phyloP scores from a whole-genome alignment of 2,329 filamentous ascomycete genomes.

The Knufia fluminis region DNA sequence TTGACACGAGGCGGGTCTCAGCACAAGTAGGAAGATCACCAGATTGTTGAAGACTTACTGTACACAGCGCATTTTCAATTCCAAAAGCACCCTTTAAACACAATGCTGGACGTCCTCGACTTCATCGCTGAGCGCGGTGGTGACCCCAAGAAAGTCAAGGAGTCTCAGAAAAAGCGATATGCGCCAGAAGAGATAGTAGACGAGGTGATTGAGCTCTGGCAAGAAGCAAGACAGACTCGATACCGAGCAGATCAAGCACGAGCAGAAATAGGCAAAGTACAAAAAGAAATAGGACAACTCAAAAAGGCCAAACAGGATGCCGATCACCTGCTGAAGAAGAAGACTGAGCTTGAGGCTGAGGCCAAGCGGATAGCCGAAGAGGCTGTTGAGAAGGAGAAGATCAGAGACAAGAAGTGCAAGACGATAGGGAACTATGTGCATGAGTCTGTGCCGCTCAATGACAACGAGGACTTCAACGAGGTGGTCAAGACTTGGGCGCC shows the following conservation, averaged over 20 bases:
- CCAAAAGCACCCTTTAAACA: background rate
- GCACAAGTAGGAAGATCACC: background rate
- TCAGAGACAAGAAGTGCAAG: slow-evolving; percentile 68
- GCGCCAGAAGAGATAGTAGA: slow-evolving; percentile 79
- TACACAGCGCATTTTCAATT: background rate
- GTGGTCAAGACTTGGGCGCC: slow-evolving; percentile 72
- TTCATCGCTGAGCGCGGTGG: slow-evolving; percentile 78
- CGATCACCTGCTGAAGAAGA: slow-evolving; percentile 67
- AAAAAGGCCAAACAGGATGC: slow-evolving; percentile 94
- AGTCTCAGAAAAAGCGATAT: slow-evolving; percentile 76
- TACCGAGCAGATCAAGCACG: slow-evolving; percentile 73
- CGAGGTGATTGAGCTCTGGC: slow-evolving; percentile 57
- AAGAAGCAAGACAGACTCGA: slow-evolving; percentile 32
- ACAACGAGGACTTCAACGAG: slow-evolving; percentile 81
- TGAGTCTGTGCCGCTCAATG: slow-evolving; percentile 70
- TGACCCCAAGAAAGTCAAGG: slow-evolving; percentile 81
- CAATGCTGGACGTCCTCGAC: slow-evolving; percentile 67
- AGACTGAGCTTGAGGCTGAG: slow-evolving; percentile 66
- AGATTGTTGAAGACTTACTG: background rate
- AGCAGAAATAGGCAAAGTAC: slow-evolving; percentile 74
- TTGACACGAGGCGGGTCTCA: background rate
- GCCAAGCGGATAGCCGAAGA: slow-evolving; percentile 70
- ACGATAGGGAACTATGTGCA: slow-evolving; percentile 88
- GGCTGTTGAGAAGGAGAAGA: slow-evolving; percentile 64
- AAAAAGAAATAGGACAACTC: slow-evolving; percentile 83